These are phyloP conservation scores for Dendrocalamus latiflorus DNA, from an alignment of 202 grass and related monocot genomes.

Conservation along the genomic window DNA sequence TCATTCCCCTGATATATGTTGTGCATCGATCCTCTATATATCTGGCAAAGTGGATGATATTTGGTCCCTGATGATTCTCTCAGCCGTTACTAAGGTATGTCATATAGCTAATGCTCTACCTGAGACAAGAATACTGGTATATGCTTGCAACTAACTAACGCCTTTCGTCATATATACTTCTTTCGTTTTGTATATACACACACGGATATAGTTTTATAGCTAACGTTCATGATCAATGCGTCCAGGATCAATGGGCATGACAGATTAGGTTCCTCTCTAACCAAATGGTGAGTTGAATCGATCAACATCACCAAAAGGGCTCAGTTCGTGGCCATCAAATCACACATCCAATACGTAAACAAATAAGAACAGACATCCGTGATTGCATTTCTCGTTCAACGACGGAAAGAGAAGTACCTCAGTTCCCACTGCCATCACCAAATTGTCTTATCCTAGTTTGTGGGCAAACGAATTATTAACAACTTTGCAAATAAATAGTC, in stretches of 20 bases:
- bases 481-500: background rate
- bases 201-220: background rate
- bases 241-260: conserved; percentile 9
- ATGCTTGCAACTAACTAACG: conserved; percentile 1
- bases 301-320: conserved; percentile 44
- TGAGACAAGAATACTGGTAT: background rate
- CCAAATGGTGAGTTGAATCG: conserved; percentile 30
- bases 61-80: background rate
- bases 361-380: too few species aligned
- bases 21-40: background rate
- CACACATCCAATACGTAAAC: conserved; percentile 10
- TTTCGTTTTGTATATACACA: background rate
- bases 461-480: conserved; percentile 11
- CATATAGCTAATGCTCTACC: background rate
- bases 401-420: conserved; percentile 28
- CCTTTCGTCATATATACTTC: background rate
- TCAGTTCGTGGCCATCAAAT: conserved; percentile 40
- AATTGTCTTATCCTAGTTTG: conserved; percentile 28
- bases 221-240: background rate
- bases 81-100: background rate
- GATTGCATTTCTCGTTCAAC: conserved; percentile 20
- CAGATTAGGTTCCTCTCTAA: conserved; percentile 40
- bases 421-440: conserved; percentile 26
- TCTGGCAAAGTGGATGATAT: background rate
- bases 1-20: too few species aligned